A percentile compares a stretch with the other conserved stretches of the same genome.
Evolutionary conservation across 2,329 filamentous ascomycete species (phyloP).

Genomic region (Scolecobasidium constrictum): DNA sequence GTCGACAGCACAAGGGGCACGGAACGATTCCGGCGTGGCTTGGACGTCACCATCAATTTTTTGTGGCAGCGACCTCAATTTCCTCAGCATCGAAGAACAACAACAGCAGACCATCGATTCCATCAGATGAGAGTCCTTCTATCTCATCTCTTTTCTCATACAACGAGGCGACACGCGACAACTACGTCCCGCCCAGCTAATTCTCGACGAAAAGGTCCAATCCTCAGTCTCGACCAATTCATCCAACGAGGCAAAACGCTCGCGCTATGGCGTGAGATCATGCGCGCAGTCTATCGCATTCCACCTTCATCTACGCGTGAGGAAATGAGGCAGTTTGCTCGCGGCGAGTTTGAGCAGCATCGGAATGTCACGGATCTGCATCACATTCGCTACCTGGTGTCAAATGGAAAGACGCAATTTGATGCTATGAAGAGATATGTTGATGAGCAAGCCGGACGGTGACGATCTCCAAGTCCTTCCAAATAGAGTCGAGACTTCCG

Average conservation of each 20-base stretch:
- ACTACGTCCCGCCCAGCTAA: background rate
- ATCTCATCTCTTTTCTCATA: no score
- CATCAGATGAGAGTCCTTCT: no score
- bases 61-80: no score
- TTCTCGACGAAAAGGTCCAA: background rate
- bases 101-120: no score
- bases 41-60: no score
- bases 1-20: no score
- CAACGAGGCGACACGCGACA: background rate
- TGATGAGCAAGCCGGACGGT: slow-evolving; percentile 20
- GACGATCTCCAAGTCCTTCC: background rate
- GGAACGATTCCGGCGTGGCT: no score
- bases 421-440: slow-evolving; percentile 36
- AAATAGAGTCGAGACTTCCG: background rate
- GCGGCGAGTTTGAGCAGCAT: slow-evolving; percentile 38
- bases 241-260: slow-evolving; percentile 37
- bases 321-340: slow-evolving; percentile 38
- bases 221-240: slow-evolving; percentile 24
- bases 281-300: slow-evolving; percentile 30
- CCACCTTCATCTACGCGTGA: slow-evolving; percentile 23
- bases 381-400: background rate
- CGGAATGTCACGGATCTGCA: slow-evolving; percentile 29
- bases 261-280: slow-evolving; percentile 36
- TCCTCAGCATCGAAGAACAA: no score
- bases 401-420: slow-evolving; percentile 32